Percentiles rank a stretch among this genome's conserved stretches.
phyloP scores from a whole-genome alignment of 495 filamentous ascomycete genomes.

The Hyaloscypha finlandica region DNA sequence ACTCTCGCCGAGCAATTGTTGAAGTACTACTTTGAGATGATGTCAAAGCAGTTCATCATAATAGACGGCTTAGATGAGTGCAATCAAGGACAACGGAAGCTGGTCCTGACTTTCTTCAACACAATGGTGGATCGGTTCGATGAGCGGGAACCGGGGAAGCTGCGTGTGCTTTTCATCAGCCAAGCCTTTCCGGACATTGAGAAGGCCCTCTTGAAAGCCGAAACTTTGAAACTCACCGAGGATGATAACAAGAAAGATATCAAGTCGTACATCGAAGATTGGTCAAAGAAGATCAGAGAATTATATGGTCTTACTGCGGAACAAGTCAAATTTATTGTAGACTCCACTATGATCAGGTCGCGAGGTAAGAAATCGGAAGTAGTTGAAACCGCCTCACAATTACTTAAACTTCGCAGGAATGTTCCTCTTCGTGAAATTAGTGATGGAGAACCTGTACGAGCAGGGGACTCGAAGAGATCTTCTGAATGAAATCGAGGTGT shows the following conservation, averaged over 20 bases:
- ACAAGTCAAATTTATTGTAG: conserved; percentile 25
- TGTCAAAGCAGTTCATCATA: conserved; percentile 38
- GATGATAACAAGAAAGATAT: conserved; percentile 39
- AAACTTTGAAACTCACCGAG: conserved; percentile 29
- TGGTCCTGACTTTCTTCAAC: conserved; percentile 33
- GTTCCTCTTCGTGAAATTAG: conserved; percentile 49
- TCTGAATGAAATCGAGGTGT: conserved; percentile 24
- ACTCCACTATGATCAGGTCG: conserved; percentile 15
- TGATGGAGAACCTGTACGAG: conserved; percentile 41
- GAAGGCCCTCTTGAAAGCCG: conserved; percentile 32
- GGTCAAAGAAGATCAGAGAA: conserved; percentile 29
- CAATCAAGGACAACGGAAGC: conserved; percentile 31
- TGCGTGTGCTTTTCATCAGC: conserved; percentile 44
- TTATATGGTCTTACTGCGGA: conserved; percentile 32
- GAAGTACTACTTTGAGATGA: conserved; percentile 31
- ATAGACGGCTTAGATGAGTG: conserved; percentile 52
- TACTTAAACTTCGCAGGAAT: conserved; percentile 40
- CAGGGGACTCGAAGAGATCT: conserved; percentile 36
- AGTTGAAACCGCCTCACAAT: neutral
- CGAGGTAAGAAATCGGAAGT: conserved; percentile 2
- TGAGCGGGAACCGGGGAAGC: conserved; percentile 30
- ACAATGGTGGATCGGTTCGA: conserved; percentile 33
- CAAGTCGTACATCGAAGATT: conserved; percentile 28
- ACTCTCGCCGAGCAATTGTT: conserved; percentile 35
- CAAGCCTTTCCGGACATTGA: conserved; percentile 38